Conservation (phyloP, 2,329 filamentous ascomycete species). For the Neobulgaria alba region DNA sequence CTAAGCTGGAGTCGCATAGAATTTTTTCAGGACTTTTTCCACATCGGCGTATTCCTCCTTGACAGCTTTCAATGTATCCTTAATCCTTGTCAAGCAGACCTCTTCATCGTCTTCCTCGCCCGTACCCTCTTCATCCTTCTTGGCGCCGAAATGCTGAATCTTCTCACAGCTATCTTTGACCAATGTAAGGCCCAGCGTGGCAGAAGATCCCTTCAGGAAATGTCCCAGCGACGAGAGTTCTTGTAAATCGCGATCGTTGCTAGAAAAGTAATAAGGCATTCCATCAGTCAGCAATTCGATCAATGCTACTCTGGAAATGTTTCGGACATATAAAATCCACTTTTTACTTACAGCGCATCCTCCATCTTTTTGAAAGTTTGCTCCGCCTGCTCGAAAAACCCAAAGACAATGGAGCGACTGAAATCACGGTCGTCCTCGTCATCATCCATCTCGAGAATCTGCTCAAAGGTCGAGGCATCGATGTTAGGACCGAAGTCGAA, state of each 20-base stretch:
- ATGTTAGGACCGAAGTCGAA: slow-evolving; percentile 64
- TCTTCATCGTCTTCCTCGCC: slow-evolving; percentile 57
- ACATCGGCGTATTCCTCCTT: slow-evolving; percentile 71
- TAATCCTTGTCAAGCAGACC: slow-evolving; percentile 61
- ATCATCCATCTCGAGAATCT: slow-evolving; percentile 98
- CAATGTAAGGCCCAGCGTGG: slow-evolving; percentile 82
- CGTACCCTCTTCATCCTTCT: slow-evolving; percentile 69
- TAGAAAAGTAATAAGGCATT: slow-evolving; percentile 34
- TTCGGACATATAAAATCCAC: too few relatives aligned
- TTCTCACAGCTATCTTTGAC: slow-evolving; percentile 92
- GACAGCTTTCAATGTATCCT: slow-evolving; percentile 58
- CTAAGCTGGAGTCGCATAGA: slow-evolving; percentile 18
- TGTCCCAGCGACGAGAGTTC: slow-evolving; percentile 79
- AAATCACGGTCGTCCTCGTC: slow-evolving; percentile 79
- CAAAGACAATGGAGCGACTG: slow-evolving; percentile 77
- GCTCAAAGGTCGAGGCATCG: slow-evolving; percentile 74
- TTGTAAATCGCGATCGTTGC: slow-evolving; percentile 58
- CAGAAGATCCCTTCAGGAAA: slow-evolving; percentile 95
- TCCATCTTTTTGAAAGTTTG: slow-evolving; percentile 84
- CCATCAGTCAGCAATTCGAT: not conserved
- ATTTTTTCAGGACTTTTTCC: slow-evolving; percentile 55
- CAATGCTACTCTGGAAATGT: not conserved
- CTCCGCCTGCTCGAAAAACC: slow-evolving; percentile 88
- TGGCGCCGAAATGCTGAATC: slow-evolving; percentile 86
- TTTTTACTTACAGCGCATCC: slow-evolving; percentile 69